Percentiles rank a stretch among this genome's conserved stretches.
Conservation (phyloP, 352 stramenopile species). For the Pythium brassicae region DNA sequence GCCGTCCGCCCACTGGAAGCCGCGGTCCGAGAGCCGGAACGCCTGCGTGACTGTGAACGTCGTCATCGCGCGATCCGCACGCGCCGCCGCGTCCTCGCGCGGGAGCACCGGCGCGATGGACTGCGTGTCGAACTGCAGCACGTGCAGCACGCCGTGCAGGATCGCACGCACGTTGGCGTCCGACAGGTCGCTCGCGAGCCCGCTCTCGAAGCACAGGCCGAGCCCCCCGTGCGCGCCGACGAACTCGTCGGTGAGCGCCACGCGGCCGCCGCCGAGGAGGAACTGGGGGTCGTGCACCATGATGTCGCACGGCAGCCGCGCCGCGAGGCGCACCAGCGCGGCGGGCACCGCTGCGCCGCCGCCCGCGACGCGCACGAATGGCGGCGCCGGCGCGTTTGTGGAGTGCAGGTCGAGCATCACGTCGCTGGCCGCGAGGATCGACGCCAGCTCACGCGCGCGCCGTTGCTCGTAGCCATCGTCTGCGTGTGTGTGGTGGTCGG, state of each 20-base stretch:
- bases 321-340: slow-evolving; percentile 23
- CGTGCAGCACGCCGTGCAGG: slow-evolving; percentile 32
- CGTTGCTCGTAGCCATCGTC: slow-evolving; percentile 35
- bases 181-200: slow-evolving; percentile 50
- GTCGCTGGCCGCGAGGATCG: slow-evolving; percentile 44
- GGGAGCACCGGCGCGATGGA: slow-evolving; percentile 17
- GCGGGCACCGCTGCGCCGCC: slow-evolving; percentile 25
- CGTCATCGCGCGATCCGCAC: neutral
- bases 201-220: slow-evolving; percentile 68
- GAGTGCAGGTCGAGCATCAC: slow-evolving; percentile 73
- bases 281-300: slow-evolving; percentile 62
- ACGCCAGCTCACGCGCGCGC: slow-evolving; percentile 52
- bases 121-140: slow-evolving; percentile 41
- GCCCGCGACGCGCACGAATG: slow-evolving; percentile 62
- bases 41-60: slow-evolving; percentile 56
- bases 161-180: slow-evolving; percentile 39
- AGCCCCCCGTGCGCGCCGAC: slow-evolving; percentile 52
- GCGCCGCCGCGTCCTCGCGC: neutral
- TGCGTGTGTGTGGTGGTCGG: neutral
- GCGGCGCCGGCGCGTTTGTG: slow-evolving; percentile 69
- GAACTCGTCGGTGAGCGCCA: slow-evolving; percentile 74
- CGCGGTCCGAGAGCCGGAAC: slow-evolving; percentile 50
- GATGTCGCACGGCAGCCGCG: slow-evolving; percentile 43
- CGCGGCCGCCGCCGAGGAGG: slow-evolving; percentile 43
- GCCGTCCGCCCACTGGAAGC: slow-evolving; percentile 53